Evolutionary conservation across 2,329 filamentous ascomycete genomes (phyloP), one percentile per base, ranked within the genome.

Genomic region (Fusarium incarnatum): DNA sequence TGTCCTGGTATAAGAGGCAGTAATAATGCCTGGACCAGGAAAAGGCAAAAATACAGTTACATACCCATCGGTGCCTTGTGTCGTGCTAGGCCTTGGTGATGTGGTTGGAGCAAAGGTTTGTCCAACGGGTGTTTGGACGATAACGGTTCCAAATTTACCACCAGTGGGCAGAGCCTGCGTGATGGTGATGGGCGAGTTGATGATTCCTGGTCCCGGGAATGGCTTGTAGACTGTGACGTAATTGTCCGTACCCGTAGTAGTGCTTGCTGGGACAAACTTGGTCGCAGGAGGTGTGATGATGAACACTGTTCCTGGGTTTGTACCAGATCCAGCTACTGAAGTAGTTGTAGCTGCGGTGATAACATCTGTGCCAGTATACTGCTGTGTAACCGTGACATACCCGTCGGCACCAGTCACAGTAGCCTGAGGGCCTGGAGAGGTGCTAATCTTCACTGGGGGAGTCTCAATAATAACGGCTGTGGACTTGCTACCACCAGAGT

Each of bases 181-280:
- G 10, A 70, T 32, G 5, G 67, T 70, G 9, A 70, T 59, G 4
- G 67, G 67, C 11, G 67, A 59, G 11, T 58, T 67, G 13, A 70
- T 70, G 1, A 57, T 58, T 2, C 67, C 67, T 20, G 67, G 62
- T 1, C 67, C 67, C 3, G 67, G 67, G 41, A 58, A 70, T 5
- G 67, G 67, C n/a, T 49, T 46, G 28, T 50, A 70, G 8, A 70
- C 52, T 5, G 67, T 70, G n/a, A 70, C 42, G 20, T 70, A 70
- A 8, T 54, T 61, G 15, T 69, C 67, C 2, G 13, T 56, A 9
- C 66, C 66, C 18, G 67, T 56, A 9, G 50, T 25, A 2, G 66
- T 68, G 5, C 40, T 64, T 15, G 64, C 56, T 15, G 46, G 56
- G 16, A 15, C 42, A 18, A 67, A 44, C 25, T 67, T 67, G 30